Conservation (phyloP, 257 asterid species). For the Nicotiana paniculata region DNA sequence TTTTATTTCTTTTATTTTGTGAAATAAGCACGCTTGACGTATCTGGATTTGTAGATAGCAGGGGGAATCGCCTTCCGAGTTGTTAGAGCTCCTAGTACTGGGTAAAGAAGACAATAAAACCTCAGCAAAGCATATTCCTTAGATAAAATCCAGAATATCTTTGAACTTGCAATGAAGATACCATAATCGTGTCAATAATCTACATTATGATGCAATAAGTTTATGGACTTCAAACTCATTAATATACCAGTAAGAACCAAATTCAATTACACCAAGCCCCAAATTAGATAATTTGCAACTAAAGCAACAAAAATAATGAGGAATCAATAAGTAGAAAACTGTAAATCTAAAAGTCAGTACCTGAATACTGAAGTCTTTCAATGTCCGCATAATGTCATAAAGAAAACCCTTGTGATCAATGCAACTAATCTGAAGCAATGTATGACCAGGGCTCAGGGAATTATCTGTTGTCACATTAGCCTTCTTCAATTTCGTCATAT, state of each 20-base stretch:
- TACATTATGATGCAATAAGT: not conserved
- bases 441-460: constrained; percentile 75
- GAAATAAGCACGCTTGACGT: not conserved
- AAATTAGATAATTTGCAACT: not conserved
- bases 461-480: constrained; percentile 58
- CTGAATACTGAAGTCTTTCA: constrained; percentile 72
- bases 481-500: constrained; percentile 46
- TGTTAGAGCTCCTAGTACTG: not conserved
- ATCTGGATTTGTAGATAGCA: not conserved
- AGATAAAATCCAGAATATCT: not conserved
- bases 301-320: not conserved
- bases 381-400: constrained; percentile 66
- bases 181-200: not conserved
- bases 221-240: not conserved
- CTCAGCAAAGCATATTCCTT: not conserved
- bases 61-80: not conserved
- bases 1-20: not conserved
- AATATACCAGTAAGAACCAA: not conserved
- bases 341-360: constrained; percentile 22
- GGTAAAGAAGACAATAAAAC: not conserved
- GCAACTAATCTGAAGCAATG: constrained; percentile 74
- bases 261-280: not conserved
- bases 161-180: not conserved
- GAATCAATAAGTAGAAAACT: not conserved
- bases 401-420: constrained; percentile 79